Evolutionary conservation across 2,329 filamentous ascomycete genomes (phyloP), one percentile per base, ranked within the genome.

Genomic region (Herpotrichia juniperi): DNA sequence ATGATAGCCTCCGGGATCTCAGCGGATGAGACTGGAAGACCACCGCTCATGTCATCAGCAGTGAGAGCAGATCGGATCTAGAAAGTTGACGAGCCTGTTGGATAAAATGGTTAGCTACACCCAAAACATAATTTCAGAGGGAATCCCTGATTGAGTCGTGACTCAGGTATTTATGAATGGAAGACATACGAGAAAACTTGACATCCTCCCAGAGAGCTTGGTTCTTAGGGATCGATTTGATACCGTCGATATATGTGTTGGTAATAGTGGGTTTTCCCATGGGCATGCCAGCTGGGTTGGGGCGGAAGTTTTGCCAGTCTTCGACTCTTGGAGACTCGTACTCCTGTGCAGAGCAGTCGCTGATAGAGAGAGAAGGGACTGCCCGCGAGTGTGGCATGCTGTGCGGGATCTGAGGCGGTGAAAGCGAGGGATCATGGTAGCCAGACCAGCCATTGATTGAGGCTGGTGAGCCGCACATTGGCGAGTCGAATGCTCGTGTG

Each of bases 101-200:
- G 87, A 88, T 25, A 78, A 32, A 22, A 21, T 16, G 81, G 66
- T 88, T 86, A 0, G 85, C 87, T 55, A 87, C 87, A 48, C 83
- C 42, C 39, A 42, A 25, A 28, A 42, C 39, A 42, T 19, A 19
- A 67, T 88, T 85, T 25, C 85, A 78, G 3, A 84, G 84, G 45
- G 78, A 75, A 47, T 78, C 77, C 48, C 78, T 75, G 49, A 79
- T 62, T 24, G 72, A 73, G 67, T 77, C 74, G 35, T 78, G 74
- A 21, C 69, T 30, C 16, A 30, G 40, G 8, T 6, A 43, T 68
- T 28, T 73, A 22, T 64, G 73, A 50, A 69, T 74, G 77, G 77
- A 78, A 7, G 67, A 70, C 57, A 74, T 74, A 49, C 79, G 77
- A 46, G 78, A 77, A 16, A 75, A 68, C 32, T 81, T 68, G 17